Evolutionary conservation across 2,329 filamentous ascomycete genomes (phyloP), one percentile per base, ranked within the genome.

Genomic region (Penicillium sp.): DNA sequence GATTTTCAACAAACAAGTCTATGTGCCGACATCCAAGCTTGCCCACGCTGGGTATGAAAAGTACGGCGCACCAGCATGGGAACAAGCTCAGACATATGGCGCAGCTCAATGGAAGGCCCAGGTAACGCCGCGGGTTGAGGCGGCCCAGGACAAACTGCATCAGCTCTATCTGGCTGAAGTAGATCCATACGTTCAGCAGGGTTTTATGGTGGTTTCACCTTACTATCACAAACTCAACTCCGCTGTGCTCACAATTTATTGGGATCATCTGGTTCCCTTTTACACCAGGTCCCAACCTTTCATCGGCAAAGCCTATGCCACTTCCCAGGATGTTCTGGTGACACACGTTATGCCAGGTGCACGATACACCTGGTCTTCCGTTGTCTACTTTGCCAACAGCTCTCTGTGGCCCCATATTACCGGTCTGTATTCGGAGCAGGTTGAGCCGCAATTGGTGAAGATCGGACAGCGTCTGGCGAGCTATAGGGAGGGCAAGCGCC

Each of bases 381-480:
- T 84, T 0, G 84, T 86, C 57, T 77, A 83, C 13, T 93, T 97
- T 68, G 77, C 96, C 33, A 85, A 91, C 56, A 84, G 85, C 47
- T 88, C 87, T 2, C 79, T 98, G 16, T 95, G 90, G 88, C 93
- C 93, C 2, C 88, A 89, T 62, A 61, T 97, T 11, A 86, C 89
- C 26, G 82, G 90, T 14, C 78, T 97, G 5, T 98, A 98, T 69
- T 85, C 88, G 11, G 88, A 96, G 69, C 96, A 96, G 66, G 93
- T 99, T 3, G 93, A 98, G 77, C 96, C 96, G 14, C 96, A 99
- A 75, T 82, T 99, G 14, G 85, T 93, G 55, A 91, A 92, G 67
- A 98, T 99, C 68, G 90, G 91, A 13, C 90, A 97, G 77, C 87
- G 93, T 46, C 83, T 99, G 11, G 93, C 92, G 42, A 79, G 78